Percentiles rank a stretch among this genome's conserved stretches.
These are phyloP conservation scores for Theileria equi DNA, from an alignment of 169 alveolate genomes.

Conservation along the genomic window DNA sequence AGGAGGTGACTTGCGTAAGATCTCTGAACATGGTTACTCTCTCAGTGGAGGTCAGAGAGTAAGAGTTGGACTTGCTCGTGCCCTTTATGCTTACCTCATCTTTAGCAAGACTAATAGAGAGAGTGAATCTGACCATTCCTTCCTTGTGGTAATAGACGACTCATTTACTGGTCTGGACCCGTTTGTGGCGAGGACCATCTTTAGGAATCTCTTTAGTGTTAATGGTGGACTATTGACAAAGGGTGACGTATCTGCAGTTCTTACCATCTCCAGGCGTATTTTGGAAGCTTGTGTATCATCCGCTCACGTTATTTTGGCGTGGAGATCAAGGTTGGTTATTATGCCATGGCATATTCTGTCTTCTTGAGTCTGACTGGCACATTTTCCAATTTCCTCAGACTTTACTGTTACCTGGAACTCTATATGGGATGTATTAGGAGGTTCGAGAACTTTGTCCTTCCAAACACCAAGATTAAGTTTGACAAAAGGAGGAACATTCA, in stretches of 20 bases:
- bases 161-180: conserved; percentile 70
- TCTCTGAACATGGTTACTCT: conserved; percentile 48
- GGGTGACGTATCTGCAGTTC: conserved; percentile 41
- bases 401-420: too few species aligned
- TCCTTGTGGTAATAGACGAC: conserved; percentile 69
- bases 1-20: conserved; percentile 46
- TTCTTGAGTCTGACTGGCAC: neutral
- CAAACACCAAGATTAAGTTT: neutral
- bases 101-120: conserved; percentile 50
- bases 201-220: conserved; percentile 62
- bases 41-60: conserved; percentile 92
- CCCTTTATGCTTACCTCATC: conserved; percentile 77
- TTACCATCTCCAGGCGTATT: conserved; percentile 10
- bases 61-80: conserved; percentile 89
- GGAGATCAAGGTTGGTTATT: neutral
- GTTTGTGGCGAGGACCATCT: conserved; percentile 51
- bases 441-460: conserved; percentile 8
- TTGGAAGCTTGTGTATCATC: neutral
- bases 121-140: conserved; percentile 22
- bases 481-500: neutral
- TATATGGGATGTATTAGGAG: conserved; percentile 4
- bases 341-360: neutral
- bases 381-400: too few species aligned
- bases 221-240: conserved; percentile 20
- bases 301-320: too few species aligned